Percentiles rank a stretch among this genome's conserved stretches.
Conservation (phyloP, 495 filamentous ascomycete genomes). For the Elaphomyces granulatus region DNA sequence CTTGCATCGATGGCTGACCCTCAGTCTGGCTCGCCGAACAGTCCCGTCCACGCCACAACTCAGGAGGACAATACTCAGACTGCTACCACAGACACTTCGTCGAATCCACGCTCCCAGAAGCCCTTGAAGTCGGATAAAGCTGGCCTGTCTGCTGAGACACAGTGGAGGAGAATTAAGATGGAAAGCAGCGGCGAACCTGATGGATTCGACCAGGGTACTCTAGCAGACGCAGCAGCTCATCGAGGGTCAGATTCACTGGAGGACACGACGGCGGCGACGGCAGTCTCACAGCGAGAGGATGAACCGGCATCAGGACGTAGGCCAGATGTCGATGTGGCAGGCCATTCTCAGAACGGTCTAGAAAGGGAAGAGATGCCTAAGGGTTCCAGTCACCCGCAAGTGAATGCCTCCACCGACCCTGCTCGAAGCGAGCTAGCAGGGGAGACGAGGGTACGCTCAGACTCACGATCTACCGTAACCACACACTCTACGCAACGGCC, state of each 20-base stretch:
- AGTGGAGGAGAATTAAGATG: constrained; percentile 18
- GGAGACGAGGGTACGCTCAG: constrained; percentile 34
- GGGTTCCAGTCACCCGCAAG: constrained; percentile 2
- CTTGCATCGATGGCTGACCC: constrained; percentile 33
- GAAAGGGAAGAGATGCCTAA: background rate
- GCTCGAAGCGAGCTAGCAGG: constrained; percentile 16
- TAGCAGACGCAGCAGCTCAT: constrained; percentile 1
- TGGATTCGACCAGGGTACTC: constrained; percentile 1
- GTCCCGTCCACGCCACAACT: constrained; percentile 18
- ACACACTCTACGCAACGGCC: constrained; percentile 38
- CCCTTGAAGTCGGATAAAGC: constrained; percentile 22
- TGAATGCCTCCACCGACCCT: background rate
- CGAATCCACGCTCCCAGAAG: constrained; percentile 17
- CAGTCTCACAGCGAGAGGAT: background rate
- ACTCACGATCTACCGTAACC: constrained; percentile 43
- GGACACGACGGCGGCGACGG: background rate
- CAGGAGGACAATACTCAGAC: constrained; percentile 23
- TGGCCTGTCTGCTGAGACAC: constrained; percentile 14
- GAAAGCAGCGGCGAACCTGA: constrained; percentile 7
- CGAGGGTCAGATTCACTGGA: no score
- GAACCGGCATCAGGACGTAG: background rate
- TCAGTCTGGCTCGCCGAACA: constrained; percentile 23
- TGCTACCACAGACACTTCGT: constrained; percentile 16
- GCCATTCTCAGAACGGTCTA: background rate
- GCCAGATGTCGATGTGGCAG: background rate